Conservation (phyloP, 768 basidiomycete species). For the Paxillus ammoniavirescens region DNA sequence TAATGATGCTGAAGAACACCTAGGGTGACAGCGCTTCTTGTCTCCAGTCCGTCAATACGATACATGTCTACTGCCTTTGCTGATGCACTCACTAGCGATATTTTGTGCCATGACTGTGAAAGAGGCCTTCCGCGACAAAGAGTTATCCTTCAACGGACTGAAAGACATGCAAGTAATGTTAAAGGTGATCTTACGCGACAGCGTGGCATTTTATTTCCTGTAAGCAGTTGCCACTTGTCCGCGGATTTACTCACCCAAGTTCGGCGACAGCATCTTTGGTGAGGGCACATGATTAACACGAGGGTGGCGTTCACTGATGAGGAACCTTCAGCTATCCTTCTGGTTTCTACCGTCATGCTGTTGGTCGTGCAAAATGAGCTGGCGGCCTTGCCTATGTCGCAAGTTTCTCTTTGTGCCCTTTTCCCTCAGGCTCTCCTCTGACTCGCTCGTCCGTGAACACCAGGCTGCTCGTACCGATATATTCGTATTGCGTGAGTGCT, state of each 20-base stretch:
- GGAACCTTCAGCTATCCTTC: conserved; percentile 7
- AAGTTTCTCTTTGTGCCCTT: neutral
- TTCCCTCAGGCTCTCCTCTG: neutral
- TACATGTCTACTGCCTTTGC: neutral
- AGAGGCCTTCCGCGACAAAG: neutral
- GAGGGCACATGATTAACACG: neutral
- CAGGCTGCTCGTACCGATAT: conserved; percentile 15
- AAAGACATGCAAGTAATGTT: neutral
- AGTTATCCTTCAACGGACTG: neutral
- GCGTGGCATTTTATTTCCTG: conserved; percentile 16
- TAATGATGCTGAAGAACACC: neutral
- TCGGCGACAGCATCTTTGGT: conserved; percentile 17
- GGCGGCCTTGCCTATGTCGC: conserved; percentile 13
- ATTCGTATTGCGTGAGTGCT: conserved; percentile 22
- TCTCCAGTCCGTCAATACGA: conserved; percentile 15
- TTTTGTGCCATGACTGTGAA: conserved; percentile 19
- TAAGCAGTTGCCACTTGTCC: conserved; percentile 2
- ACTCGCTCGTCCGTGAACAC: conserved; percentile 2
- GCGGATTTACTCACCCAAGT: neutral
- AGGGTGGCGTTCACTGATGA: neutral
- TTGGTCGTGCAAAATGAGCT: conserved; percentile 12
- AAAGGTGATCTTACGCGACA: conserved; percentile 10
- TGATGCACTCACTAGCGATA: conserved; percentile 11
- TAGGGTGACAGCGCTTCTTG: conserved; percentile 18
- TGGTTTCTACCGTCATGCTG: conserved; percentile 16